These are phyloP conservation scores for Penicillium cosmopolitanum DNA, from an alignment of 495 filamentous ascomycete species.

Conservation along the genomic window DNA sequence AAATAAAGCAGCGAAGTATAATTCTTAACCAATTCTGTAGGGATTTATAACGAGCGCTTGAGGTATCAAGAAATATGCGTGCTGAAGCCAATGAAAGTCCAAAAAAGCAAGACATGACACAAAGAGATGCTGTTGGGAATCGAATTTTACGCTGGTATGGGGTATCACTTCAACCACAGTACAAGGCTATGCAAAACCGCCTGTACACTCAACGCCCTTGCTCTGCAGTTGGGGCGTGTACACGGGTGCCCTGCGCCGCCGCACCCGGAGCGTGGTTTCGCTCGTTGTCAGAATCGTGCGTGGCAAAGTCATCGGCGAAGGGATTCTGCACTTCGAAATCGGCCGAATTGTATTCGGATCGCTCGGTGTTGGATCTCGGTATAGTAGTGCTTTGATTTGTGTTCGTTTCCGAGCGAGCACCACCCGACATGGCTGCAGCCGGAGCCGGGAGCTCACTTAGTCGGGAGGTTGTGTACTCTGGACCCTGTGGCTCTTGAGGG, in stretches of 20 bases:
- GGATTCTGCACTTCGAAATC: constrained; percentile 52
- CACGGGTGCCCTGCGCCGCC: constrained; percentile 2
- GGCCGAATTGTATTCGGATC: constrained; percentile 46
- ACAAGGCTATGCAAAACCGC: background rate
- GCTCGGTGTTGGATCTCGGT: constrained; percentile 14
- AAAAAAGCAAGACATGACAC: background rate
- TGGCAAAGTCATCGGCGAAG: constrained; percentile 44
- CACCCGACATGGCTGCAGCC: constrained; percentile 14
- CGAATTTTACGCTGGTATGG: background rate
- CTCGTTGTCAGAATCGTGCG: constrained; percentile 22
- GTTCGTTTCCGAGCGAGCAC: constrained; percentile 9
- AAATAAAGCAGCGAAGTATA: background rate
- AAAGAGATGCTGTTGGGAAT: background rate
- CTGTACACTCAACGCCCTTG: constrained; percentile 21
- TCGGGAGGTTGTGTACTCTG: constrained; percentile 4
- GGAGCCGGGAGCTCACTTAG: constrained; percentile 16
- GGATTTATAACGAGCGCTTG: background rate
- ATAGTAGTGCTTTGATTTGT: constrained; percentile 4
- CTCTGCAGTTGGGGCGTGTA: constrained; percentile 19
- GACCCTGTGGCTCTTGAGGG: constrained; percentile 7
- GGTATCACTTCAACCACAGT: constrained; percentile 23
- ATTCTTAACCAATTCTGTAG: background rate
- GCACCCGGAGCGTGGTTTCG: constrained; percentile 10
- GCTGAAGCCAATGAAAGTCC: background rate
- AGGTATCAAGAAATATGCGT: constrained; percentile 21